phyloP scores from a whole-genome alignment of 768 basidiomycete genomes.

The Phylloporus arenicola region DNA sequence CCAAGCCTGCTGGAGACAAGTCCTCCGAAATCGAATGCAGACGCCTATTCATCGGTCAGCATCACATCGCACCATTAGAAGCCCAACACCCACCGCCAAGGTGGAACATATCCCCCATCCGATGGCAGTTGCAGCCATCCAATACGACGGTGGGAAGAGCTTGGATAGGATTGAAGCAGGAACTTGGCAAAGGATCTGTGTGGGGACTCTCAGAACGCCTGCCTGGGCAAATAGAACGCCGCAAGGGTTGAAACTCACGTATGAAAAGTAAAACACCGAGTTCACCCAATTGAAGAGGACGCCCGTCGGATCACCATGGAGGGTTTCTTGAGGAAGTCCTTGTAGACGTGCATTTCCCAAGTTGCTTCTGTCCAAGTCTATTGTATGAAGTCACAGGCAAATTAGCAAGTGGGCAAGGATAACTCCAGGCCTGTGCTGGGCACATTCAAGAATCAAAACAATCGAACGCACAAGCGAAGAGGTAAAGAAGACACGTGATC shows the following conservation, averaged over 20 bases:
- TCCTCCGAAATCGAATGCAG: constrained; percentile 55
- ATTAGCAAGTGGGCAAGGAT: background rate
- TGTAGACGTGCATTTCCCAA: constrained; percentile 76
- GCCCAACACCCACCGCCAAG: constrained; percentile 46
- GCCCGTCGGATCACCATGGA: constrained; percentile 64
- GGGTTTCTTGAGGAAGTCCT: constrained; percentile 60
- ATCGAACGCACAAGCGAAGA: constrained; percentile 60
- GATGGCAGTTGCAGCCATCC: constrained; percentile 59
- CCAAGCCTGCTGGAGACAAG: constrained; percentile 54
- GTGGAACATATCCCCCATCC: constrained; percentile 78
- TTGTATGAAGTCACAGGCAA: background rate
- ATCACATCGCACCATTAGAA: background rate
- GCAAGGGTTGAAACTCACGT: constrained; percentile 38
- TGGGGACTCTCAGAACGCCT: background rate
- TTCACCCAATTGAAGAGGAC: constrained; percentile 67
- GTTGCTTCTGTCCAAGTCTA: constrained; percentile 66
- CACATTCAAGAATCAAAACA: background rate
- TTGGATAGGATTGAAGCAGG: constrained; percentile 65
- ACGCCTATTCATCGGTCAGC: constrained; percentile 39
- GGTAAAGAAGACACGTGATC: constrained; percentile 68
- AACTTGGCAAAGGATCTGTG: constrained; percentile 62
- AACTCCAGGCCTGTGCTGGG: too few species aligned
- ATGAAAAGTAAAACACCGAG: constrained; percentile 75
- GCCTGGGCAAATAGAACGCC: background rate
- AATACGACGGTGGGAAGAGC: constrained; percentile 60